Evolutionary conservation across 2,329 filamentous ascomycete genomes (phyloP).

Genomic region (Neocucurbitaria cava): DNA sequence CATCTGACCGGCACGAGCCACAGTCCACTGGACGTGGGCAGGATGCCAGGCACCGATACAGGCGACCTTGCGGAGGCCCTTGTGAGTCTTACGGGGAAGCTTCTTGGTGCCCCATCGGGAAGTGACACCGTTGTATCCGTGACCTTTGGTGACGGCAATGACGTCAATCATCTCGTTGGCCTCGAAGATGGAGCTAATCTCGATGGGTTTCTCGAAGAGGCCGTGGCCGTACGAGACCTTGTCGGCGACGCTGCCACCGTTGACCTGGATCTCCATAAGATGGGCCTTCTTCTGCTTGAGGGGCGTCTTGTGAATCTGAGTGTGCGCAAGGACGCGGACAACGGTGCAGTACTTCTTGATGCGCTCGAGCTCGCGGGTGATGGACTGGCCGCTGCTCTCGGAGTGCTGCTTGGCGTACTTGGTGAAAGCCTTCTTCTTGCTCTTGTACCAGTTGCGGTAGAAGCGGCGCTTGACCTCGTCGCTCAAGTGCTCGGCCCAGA

Average conservation of each 20-base stretch:
- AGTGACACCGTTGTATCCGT: conserved; percentile 98
- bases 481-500: conserved; percentile 99
- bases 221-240: conserved; percentile 96
- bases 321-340: conserved; percentile 98
- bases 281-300: conserved; percentile 99
- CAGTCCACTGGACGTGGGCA: conserved; percentile 99
- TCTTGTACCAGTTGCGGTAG: conserved; percentile 99
- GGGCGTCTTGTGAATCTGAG: conserved; percentile 98
- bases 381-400: conserved; percentile 85
- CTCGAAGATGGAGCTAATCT: conserved; percentile 95
- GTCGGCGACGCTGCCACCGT: conserved; percentile 93
- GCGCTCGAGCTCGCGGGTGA: conserved; percentile 97
- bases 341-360: conserved; percentile 99
- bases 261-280: conserved; percentile 99
- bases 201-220: conserved; percentile 99
- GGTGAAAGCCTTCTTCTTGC: conserved; percentile 99
- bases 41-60: conserved; percentile 99
- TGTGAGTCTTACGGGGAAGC: conserved; percentile 99
- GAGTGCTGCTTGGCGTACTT: conserved; percentile 99
- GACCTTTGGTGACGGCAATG: conserved; percentile 99
- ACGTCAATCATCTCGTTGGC: conserved; percentile 99
- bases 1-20: conserved; percentile 98
- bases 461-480: conserved; percentile 99
- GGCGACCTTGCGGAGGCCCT: conserved; percentile 99
- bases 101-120: conserved; percentile 99